Evolutionary conservation across 2,329 filamentous ascomycete species (phyloP).

Genomic region (Myrmaecium sp.): DNA sequence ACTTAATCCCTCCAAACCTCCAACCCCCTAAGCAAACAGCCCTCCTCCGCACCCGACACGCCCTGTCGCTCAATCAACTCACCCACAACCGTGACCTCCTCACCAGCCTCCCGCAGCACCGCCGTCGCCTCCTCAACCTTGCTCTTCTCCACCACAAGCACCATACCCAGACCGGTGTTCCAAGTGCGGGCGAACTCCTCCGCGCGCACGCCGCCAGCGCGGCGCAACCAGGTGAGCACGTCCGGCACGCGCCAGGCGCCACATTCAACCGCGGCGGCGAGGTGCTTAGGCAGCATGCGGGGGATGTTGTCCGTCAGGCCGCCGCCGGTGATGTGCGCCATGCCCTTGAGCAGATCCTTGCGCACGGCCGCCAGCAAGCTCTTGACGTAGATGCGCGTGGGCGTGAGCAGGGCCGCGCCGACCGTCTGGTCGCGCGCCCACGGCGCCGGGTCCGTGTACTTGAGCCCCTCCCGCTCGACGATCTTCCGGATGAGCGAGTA

Average conservation of each 20-base stretch:
- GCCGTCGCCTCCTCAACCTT: constrained; percentile 44
- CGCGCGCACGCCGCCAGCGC: constrained; percentile 49
- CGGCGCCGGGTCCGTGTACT: constrained; percentile 56
- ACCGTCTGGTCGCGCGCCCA: constrained; percentile 50
- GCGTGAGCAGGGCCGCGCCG: constrained; percentile 66
- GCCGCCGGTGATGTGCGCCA: constrained; percentile 93
- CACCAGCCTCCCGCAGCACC: constrained; percentile 48
- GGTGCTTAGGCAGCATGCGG: constrained; percentile 65
- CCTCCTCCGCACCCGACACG: too few relatives aligned
- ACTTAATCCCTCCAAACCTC: too few relatives aligned
- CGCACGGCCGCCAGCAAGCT: constrained; percentile 50
- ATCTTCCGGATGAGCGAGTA: constrained; percentile 94
- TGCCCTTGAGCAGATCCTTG: constrained; percentile 60
- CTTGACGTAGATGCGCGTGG: constrained; percentile 88
- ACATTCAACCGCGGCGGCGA: constrained; percentile 70
- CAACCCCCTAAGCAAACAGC: too few relatives aligned
- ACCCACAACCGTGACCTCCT: constrained; percentile 64
- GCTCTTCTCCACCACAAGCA: constrained; percentile 55
- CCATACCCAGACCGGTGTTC: constrained; percentile 93
- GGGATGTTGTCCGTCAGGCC: constrained; percentile 89
- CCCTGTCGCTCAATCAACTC: constrained; percentile 47
- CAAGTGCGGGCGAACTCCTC: constrained; percentile 82
- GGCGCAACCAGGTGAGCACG: constrained; percentile 79
- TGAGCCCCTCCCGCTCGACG: constrained; percentile 53
- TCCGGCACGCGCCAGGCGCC: constrained; percentile 55